These are phyloP conservation scores for Gyromitra esculenta DNA, from an alignment of 2,329 filamentous ascomycete species.

Conservation along the genomic window DNA sequence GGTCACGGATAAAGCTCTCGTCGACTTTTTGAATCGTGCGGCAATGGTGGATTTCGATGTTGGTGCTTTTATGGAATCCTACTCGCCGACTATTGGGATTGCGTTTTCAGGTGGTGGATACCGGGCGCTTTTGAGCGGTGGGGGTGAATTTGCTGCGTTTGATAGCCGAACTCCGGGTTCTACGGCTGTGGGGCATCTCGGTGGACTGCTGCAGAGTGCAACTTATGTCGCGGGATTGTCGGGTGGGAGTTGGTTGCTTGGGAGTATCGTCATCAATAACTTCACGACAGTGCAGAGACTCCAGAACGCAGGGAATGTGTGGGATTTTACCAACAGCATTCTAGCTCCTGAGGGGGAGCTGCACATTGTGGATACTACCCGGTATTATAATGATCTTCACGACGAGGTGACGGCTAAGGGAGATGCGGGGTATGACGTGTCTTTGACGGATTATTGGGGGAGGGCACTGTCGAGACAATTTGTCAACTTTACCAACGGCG, in stretches of 20 bases:
- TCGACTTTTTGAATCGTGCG: slow-evolving; percentile 74
- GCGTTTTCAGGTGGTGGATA: slow-evolving; percentile 87
- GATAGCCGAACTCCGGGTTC: slow-evolving; percentile 75
- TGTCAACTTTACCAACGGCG: slow-evolving; percentile 76
- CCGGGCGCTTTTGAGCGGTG: slow-evolving; percentile 84
- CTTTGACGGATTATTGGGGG: slow-evolving; percentile 89
- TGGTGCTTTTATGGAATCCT: slow-evolving; percentile 74
- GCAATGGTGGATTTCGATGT: slow-evolving; percentile 82
- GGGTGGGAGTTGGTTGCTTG: slow-evolving; percentile 84
- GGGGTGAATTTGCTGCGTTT: slow-evolving; percentile 80
- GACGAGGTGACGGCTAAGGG: slow-evolving; percentile 70
- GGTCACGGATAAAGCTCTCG: slow-evolving; percentile 79
- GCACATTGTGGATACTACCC: slow-evolving; percentile 65
- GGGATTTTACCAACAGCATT: slow-evolving; percentile 74
- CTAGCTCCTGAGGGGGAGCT: slow-evolving; percentile 66
- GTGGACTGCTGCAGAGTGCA: slow-evolving; percentile 80
- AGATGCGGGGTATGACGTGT: slow-evolving; percentile 72
- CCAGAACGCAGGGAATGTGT: slow-evolving; percentile 66
- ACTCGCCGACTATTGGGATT: slow-evolving; percentile 76
- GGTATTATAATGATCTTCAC: slow-evolving; percentile 71
- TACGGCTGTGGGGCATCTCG: slow-evolving; percentile 73
- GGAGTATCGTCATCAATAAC: slow-evolving; percentile 81
- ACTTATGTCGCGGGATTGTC: slow-evolving; percentile 85
- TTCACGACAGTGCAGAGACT: slow-evolving; percentile 74
- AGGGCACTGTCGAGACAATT: slow-evolving; percentile 87